Evolutionary conservation across 1,139 yeast species (phyloP).

Genomic region (Magnusiomyces fungicola): DNA sequence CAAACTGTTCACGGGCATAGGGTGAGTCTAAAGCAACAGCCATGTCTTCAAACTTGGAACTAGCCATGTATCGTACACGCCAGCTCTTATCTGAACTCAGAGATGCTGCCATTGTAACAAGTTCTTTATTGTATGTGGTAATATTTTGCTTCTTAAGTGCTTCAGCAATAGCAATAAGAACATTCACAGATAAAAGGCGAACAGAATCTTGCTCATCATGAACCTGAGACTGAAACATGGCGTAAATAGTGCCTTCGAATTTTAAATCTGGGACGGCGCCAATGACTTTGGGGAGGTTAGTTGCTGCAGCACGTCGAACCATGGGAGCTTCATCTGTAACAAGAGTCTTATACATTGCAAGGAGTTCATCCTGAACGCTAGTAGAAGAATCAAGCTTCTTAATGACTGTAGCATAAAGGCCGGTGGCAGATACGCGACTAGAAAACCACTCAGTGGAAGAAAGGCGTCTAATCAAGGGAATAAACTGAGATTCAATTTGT

Average conservation of each 20-base stretch:
- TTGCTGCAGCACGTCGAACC: conserved; percentile 95
- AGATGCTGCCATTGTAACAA: conserved; percentile 42
- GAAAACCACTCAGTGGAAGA: conserved; percentile 94
- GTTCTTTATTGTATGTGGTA: conserved; percentile 26
- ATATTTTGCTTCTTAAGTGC: conserved; percentile 26
- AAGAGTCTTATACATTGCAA: conserved; percentile 60
- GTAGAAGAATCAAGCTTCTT: conserved; percentile 42
- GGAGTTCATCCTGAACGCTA: conserved; percentile 42
- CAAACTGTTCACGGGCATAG: conserved; percentile 49
- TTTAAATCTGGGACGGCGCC: conserved; percentile 42
- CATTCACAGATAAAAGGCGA: conserved; percentile 81
- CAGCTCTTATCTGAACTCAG: conserved; percentile 87
- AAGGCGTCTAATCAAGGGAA: conserved; percentile 70
- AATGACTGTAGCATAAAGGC: conserved; percentile 69
- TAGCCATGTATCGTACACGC: conserved; percentile 98
- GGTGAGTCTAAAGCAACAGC: conserved; percentile 56
- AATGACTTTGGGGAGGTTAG: conserved; percentile 66
- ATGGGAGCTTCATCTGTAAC: conserved; percentile 92
- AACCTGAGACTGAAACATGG: conserved; percentile 74
- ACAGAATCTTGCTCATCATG: conserved; percentile 94
- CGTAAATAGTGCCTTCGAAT: conserved; percentile 42
- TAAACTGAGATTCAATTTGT: conserved; percentile 60
- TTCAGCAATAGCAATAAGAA: conserved; percentile 50
- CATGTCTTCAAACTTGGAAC: conserved; percentile 76
- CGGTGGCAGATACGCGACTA: conserved; percentile 86